phyloP scores from a whole-genome alignment of 345 rosid genomes.

The Eucalyptus cloeziana region DNA sequence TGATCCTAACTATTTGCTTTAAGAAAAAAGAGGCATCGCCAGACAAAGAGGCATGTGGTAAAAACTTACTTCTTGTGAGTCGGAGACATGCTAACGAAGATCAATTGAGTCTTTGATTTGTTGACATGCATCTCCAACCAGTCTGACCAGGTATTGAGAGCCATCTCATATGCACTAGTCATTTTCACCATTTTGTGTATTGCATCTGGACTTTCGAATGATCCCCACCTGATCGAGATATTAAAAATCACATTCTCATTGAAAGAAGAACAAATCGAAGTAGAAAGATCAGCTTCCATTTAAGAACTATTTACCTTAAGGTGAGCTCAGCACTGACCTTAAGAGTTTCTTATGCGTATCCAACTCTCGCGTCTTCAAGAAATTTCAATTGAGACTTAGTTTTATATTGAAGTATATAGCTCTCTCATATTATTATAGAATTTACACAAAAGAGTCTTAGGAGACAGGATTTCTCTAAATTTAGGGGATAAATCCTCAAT shows the following conservation, averaged over 20 bases:
- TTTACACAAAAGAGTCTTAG: neutral
- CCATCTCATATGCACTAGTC: conserved; percentile 75
- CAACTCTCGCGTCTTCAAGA: neutral
- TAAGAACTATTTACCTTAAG: neutral
- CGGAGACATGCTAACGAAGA: conserved; percentile 85
- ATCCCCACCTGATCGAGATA: neutral
- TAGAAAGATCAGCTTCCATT: neutral
- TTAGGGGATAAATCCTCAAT: neutral
- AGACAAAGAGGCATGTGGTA: neutral
- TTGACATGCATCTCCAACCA: conserved; percentile 75
- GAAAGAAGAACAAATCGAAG: neutral
- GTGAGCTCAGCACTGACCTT: neutral
- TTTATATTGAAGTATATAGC: neutral
- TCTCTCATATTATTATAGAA: neutral
- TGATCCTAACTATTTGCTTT: neutral
- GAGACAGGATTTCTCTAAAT: neutral
- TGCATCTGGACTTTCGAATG: neutral
- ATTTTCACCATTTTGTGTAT: conserved; percentile 50
- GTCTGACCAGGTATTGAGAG: conserved; percentile 60
- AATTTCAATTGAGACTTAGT: neutral
- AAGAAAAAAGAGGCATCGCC: neutral
- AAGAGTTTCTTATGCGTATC: neutral
- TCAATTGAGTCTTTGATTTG: conserved; percentile 42
- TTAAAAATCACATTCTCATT: neutral
- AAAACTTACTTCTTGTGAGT: conserved; percentile 56